Percentiles rank a stretch among this genome's conserved stretches.
Conservation (phyloP, 75 land plant species). For the Selaginella tamariscina region DNA sequence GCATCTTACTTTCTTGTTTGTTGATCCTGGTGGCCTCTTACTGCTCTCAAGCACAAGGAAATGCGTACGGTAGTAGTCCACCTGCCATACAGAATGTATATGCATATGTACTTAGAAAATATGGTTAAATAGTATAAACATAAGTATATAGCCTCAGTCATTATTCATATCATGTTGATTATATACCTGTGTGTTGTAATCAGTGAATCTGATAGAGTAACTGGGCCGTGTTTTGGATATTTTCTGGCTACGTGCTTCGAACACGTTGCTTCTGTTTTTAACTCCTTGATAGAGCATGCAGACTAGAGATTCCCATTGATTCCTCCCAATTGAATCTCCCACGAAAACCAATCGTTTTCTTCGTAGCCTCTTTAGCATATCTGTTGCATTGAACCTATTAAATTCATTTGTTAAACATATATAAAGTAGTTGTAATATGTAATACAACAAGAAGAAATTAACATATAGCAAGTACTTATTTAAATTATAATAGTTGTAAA, state of each 20-base stretch:
- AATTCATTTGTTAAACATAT: no score
- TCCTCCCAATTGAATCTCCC: slow-evolving; percentile 70
- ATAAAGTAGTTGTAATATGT: no score
- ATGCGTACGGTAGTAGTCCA: slow-evolving; percentile 75
- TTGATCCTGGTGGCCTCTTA: slow-evolving; percentile 32
- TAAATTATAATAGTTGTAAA: background rate
- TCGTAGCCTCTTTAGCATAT: slow-evolving; percentile 45
- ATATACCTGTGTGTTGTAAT: slow-evolving; percentile 53
- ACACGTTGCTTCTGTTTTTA: slow-evolving; percentile 43
- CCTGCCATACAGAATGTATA: no score
- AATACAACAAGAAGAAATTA: background rate
- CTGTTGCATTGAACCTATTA: slow-evolving; percentile 42
- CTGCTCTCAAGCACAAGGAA: slow-evolving; percentile 55
- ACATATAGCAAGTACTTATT: background rate
- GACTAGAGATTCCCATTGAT: slow-evolving; percentile 73
- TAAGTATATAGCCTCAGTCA: no score
- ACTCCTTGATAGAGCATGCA: slow-evolving; percentile 54
- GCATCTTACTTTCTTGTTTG: slow-evolving; percentile 25
- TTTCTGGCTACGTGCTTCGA: slow-evolving; percentile 54
- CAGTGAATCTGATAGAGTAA: slow-evolving; percentile 38
- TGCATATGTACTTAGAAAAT: no score
- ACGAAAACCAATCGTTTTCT: slow-evolving; percentile 46
- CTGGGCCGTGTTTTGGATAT: slow-evolving; percentile 15
- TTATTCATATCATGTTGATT: no score
- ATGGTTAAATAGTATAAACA: no score